These are phyloP conservation scores for Colletotrichum eremochloae DNA, from an alignment of 2,329 filamentous ascomycete species.

Conservation along the genomic window DNA sequence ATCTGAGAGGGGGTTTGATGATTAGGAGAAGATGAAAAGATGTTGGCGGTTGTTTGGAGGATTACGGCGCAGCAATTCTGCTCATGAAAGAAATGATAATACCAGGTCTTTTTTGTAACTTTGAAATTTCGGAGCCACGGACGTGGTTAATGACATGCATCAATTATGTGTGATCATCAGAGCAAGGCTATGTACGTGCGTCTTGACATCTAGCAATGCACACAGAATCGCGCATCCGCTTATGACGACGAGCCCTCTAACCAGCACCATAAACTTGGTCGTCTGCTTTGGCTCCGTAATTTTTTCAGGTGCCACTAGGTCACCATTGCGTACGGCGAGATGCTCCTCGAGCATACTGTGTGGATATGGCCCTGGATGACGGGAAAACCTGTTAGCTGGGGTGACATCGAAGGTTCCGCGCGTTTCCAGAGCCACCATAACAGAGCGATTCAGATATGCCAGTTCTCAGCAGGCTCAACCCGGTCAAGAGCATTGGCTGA, in stretches of 20 bases:
- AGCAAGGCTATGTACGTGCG: neutral
- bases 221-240: neutral
- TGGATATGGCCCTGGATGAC: conserved; percentile 27
- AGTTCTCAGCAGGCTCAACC: conserved; percentile 43
- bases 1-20: conserved; percentile 58
- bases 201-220: neutral
- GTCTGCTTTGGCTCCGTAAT: neutral
- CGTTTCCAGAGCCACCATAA: conserved; percentile 23
- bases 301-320: neutral
- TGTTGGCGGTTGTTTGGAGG: conserved; percentile 3
- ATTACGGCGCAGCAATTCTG: conserved; percentile 24
- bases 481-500: conserved; percentile 34
- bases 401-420: conserved; percentile 31
- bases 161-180: neutral
- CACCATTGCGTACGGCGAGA: neutral
- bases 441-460: conserved; percentile 42
- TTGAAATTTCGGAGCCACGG: neutral
- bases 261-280: neutral
- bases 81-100: conserved; percentile 39
- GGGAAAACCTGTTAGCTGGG: conserved; percentile 22
- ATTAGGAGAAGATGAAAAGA: neutral
- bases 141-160: neutral
- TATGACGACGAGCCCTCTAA: neutral
- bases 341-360: conserved; percentile 1
- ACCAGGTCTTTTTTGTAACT: conserved; percentile 14